These are phyloP conservation scores for Aspergillus sp. DNA, from an alignment of 2,329 filamentous ascomycete species.

Conservation along the genomic window DNA sequence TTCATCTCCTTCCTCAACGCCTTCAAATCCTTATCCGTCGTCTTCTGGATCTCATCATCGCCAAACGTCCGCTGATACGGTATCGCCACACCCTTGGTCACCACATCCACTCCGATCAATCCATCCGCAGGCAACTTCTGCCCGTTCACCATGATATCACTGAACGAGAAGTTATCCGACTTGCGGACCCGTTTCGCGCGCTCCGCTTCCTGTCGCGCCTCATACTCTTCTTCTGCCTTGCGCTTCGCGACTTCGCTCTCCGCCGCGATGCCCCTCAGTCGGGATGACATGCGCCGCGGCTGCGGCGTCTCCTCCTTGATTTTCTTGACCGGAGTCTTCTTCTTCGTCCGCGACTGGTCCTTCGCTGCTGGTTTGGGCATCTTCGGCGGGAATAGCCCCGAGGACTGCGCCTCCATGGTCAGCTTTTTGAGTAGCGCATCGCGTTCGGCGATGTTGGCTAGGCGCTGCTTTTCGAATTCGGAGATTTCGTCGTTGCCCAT, in stretches of 20 bases:
- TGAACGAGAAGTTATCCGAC: slow-evolving; percentile 69
- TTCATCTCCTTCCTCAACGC: slow-evolving; percentile 75
- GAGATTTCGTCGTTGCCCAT: slow-evolving; percentile 60
- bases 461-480: slow-evolving; percentile 81
- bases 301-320: slow-evolving; percentile 62
- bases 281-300: slow-evolving; percentile 63
- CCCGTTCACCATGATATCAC: slow-evolving; percentile 77
- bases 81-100: slow-evolving; percentile 66
- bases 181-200: slow-evolving; percentile 65
- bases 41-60: slow-evolving; percentile 78
- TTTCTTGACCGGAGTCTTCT: slow-evolving; percentile 49
- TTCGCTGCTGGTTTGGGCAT: slow-evolving; percentile 53
- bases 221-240: slow-evolving; percentile 67
- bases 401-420: slow-evolving; percentile 65
- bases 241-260: slow-evolving; percentile 69
- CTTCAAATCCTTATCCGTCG: slow-evolving; percentile 73
- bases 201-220: slow-evolving; percentile 59
- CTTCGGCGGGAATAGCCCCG: slow-evolving; percentile 64
- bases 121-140: slow-evolving; percentile 69
- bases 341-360: slow-evolving; percentile 52
- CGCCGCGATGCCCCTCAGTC: slow-evolving; percentile 63
- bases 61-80: slow-evolving; percentile 84
- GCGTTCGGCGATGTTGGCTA: slow-evolving; percentile 85
- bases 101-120: slow-evolving; percentile 63
- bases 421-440: slow-evolving; percentile 80